Evolutionary conservation across 2,329 filamentous ascomycete genomes (phyloP), one percentile per base, ranked within the genome.

Genomic region (Pseudocercospora crystallina): DNA sequence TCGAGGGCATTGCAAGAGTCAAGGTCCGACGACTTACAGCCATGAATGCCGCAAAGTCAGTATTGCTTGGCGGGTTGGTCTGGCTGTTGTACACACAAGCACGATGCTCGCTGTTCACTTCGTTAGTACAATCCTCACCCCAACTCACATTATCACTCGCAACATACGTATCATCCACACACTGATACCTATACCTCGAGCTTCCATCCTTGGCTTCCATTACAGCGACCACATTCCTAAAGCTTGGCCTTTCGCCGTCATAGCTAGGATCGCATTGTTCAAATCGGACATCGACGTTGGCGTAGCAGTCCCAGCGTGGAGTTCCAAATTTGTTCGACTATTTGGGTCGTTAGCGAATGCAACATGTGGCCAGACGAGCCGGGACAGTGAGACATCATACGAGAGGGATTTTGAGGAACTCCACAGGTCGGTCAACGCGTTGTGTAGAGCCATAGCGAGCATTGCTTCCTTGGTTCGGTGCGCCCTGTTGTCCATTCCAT

Each of bases 361-460:
- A n/a, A n/a, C n/a, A n/a, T n/a, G n/a, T n/a, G n/a, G n/a, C n/a
- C n/a, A n/a, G n/a, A n/a, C n/a, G n/a, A n/a, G n/a, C n/a, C n/a
- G n/a, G n/a, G n/a, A n/a, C n/a, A n/a, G n/a, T n/a, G n/a, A n/a
- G n/a, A n/a, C n/a, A n/a, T n/a, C n/a, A n/a, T n/a, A n/a, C n/a
- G n/a, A n/a, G n/a, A n/a, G n/a, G n/a, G n/a, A n/a, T n/a, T n/a
- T 49, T 37, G 37, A 49, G 36, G 46, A 49, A 56, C 37, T 56
- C 49, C 20, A 51, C 34, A 8, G 51, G 9, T 10, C 35, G 35
- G n/a, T 38, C 13, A 3, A 38, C 13, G 35, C 13, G 13, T 26
- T 26, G 20, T 7, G 20, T 4, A 26, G 20, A 26, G 20, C 20
- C 20, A 26, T 4, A 26, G 7, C 20, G 20, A 26, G 20, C 20